phyloP scores from a whole-genome alignment of 2,329 filamentous ascomycete genomes.

The Aspergillus sp. region DNA sequence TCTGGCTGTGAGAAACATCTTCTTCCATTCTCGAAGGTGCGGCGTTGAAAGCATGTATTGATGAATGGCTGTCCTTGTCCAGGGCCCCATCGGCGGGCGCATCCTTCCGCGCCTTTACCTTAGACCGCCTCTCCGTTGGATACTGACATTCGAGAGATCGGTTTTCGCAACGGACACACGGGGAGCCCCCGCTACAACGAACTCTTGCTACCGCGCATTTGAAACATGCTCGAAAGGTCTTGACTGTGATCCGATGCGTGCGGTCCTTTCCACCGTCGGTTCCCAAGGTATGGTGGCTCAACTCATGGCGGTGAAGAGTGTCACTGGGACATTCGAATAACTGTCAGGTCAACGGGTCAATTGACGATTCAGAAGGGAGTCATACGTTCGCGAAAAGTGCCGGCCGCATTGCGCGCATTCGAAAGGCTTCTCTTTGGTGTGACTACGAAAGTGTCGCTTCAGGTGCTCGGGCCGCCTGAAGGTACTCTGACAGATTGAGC shows the following conservation, averaged over 20 bases:
- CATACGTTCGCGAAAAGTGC: constrained; percentile 43
- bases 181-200: constrained; percentile 38
- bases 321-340: constrained; percentile 27
- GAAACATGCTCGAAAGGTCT: constrained; percentile 43
- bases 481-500: constrained; percentile 36
- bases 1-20: neutral
- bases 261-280: constrained; percentile 34
- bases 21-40: constrained; percentile 1
- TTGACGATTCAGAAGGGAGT: neutral
- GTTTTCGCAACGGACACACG: constrained; percentile 38
- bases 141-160: constrained; percentile 41
- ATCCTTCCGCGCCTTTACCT: constrained; percentile 26
- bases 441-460: constrained; percentile 42
- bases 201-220: constrained; percentile 42
- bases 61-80: constrained; percentile 9
- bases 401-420: constrained; percentile 42
- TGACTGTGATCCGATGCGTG: constrained; percentile 42
- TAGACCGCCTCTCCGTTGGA: constrained; percentile 40
- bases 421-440: constrained; percentile 43
- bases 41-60: constrained; percentile 9
- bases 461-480: constrained; percentile 43
- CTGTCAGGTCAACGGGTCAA: neutral
- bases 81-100: constrained; percentile 6
- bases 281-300: constrained; percentile 40
- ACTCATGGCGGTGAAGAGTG: constrained; percentile 40